Evolutionary conservation across 352 stramenopile genomes (phyloP).

Genomic region (Pythium pyrilobum): DNA sequence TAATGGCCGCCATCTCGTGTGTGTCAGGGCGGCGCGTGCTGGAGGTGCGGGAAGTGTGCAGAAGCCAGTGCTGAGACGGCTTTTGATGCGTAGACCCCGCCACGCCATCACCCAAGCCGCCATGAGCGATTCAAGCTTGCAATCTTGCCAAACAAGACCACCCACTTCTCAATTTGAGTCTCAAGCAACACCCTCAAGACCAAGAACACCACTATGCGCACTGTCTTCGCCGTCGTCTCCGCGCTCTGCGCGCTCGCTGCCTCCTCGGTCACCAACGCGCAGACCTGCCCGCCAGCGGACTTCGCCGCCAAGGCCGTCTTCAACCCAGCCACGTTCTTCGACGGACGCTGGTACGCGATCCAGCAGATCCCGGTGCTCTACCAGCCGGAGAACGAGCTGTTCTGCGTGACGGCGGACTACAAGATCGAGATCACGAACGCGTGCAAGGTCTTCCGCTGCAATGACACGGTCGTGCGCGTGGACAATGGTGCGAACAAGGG

Average conservation of each 20-base stretch:
- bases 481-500: conserved; percentile 12
- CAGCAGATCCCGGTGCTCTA: conserved; percentile 15
- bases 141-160: not conserved
- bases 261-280: conserved; percentile 1
- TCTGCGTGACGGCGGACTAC: conserved; percentile 18
- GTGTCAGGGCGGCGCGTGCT: too few relatives aligned
- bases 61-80: not conserved
- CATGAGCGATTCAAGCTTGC: not conserved
- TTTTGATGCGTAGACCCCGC: too few relatives aligned
- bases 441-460: conserved; percentile 13
- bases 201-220: not conserved
- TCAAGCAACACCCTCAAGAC: not conserved
- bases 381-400: conserved; percentile 13
- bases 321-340: conserved; percentile 20
- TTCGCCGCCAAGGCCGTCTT: conserved; percentile 15
- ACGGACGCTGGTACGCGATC: conserved; percentile 15
- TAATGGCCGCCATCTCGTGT: too few relatives aligned
- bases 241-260: conserved; percentile 9
- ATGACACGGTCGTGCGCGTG: conserved; percentile 13
- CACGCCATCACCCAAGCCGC: too few relatives aligned
- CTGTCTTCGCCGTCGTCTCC: conserved; percentile 4
- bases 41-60: too few relatives aligned
- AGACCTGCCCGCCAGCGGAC: conserved; percentile 11
- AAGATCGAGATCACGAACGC: conserved; percentile 10
- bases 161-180: conserved; percentile 8